Percentiles rank a stretch among this genome's conserved stretches.
These are phyloP conservation scores for Achaetomium macrosporum DNA, from an alignment of 2,329 filamentous ascomycete genomes.

Conservation along the genomic window DNA sequence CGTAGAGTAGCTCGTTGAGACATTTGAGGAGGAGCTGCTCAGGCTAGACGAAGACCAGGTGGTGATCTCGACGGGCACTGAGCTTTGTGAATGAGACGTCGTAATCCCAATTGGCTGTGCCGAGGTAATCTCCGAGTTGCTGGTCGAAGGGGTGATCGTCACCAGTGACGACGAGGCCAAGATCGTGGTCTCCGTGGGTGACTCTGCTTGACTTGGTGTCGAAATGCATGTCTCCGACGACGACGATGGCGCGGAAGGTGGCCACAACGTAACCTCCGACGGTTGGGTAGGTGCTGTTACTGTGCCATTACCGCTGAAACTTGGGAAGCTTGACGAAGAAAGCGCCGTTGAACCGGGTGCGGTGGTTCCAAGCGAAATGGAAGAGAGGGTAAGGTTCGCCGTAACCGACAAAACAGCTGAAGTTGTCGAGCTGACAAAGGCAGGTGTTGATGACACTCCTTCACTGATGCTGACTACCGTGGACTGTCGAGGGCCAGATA, in stretches of 20 bases:
- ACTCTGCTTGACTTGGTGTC: neutral
- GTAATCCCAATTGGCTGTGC: neutral
- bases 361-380: neutral
- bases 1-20: too few species aligned
- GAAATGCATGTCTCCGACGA: neutral
- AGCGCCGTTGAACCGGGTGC: neutral
- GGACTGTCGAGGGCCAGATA: neutral
- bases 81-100: neutral
- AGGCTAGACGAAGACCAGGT: slow-evolving; percentile 10
- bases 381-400: slow-evolving; percentile 6
- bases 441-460: neutral
- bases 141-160: neutral
- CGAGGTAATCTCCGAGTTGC: neutral
- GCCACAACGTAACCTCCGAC: neutral
- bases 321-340: neutral
- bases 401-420: slow-evolving; percentile 11
- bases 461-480: neutral
- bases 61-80: slow-evolving; percentile 10
- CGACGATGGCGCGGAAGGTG: neutral
- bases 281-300: neutral
- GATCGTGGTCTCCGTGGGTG: neutral
- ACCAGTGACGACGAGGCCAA: neutral
- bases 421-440: neutral
- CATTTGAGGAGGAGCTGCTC: too few species aligned
- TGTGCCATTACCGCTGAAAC: neutral